phyloP scores from a whole-genome alignment of 257 asterid species.

The Buddleja alternifolia region DNA sequence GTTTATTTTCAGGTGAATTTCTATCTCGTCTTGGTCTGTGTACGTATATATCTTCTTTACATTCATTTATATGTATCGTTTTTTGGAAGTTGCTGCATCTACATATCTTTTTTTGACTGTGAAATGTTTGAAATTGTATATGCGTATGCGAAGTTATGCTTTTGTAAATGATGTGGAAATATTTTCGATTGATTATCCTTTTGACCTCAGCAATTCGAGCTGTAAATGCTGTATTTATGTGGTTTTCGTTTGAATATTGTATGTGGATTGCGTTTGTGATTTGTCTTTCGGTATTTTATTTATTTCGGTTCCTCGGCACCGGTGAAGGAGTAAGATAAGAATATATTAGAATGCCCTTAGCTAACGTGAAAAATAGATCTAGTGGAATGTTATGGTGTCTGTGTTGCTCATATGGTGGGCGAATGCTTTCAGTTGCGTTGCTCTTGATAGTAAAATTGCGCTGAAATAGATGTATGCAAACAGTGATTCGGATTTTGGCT shows the following conservation, averaged over 20 bases:
- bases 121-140: neutral
- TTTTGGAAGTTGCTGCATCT: neutral
- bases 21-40: neutral
- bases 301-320: too few relatives aligned
- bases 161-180: neutral
- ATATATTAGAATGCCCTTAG: constrained; percentile 11
- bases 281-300: too few relatives aligned
- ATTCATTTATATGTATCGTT: neutral
- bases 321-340: too few relatives aligned
- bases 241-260: neutral
- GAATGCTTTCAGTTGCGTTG: neutral
- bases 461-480: neutral
- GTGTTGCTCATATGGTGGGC: neutral
- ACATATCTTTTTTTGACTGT: neutral
- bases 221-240: neutral
- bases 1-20: constrained; percentile 22
- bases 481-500: neutral
- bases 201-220: constrained; percentile 18
- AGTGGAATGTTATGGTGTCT: neutral
- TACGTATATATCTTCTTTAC: neutral
- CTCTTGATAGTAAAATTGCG: constrained; percentile 6
- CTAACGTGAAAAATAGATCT: constrained; percentile 4
- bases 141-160: neutral
- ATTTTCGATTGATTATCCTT: neutral
- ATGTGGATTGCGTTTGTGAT: constrained; percentile 5